Evolutionary conservation across 1,284 basidiomycete species (phyloP), one percentile per base, ranked within the genome.

Genomic region (Pascua sp.): DNA sequence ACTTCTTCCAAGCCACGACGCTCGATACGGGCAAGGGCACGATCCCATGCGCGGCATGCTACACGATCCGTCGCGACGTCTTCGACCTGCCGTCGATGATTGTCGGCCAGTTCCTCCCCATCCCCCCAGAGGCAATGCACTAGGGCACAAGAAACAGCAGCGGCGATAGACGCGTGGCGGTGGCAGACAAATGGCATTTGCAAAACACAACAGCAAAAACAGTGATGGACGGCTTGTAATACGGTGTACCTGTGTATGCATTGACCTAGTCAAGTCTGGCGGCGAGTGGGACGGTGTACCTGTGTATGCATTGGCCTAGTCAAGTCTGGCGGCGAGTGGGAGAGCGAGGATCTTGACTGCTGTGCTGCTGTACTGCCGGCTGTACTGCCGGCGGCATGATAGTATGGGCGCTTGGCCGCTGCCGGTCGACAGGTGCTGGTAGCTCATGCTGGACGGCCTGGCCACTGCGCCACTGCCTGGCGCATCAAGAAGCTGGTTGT

Each of bases 1-100:
- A 90, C n/a, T 90, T 96, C 55, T 93, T 91, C 77, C 89, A 90
- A 63, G 88, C 92, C 69, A 92, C 90, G 61, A 88, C 91, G 37
- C 77, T 97, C 11, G 56, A 58, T 51, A 56, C 39, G 47, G 55
- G 46, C 39, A 54, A 59, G 48, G 47, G 58, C 9, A 54, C 37
- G 18, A 88, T 49, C 86, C 91, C 59, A 88, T 92, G 39, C 92
- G 94, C 78, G 7, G 57, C 59, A 5, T 94, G 91, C 76, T 95
- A 94, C 75, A 91, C 91, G 50, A 91, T 97, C 70, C 83, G 91
- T 64, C 81, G 91, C 63, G 92, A 96, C 75, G 83, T 77, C 16
- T 78, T 78, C 51, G 76, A 78, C 68, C 63, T 78, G 36, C 91
- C 91, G 2, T 90, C 87, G 72, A 84, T 91, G 58, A 86, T 93